Evolutionary conservation across 192 early-diverging fungal genomes (phyloP).

Genomic region (Nowakowskiella sp.): DNA sequence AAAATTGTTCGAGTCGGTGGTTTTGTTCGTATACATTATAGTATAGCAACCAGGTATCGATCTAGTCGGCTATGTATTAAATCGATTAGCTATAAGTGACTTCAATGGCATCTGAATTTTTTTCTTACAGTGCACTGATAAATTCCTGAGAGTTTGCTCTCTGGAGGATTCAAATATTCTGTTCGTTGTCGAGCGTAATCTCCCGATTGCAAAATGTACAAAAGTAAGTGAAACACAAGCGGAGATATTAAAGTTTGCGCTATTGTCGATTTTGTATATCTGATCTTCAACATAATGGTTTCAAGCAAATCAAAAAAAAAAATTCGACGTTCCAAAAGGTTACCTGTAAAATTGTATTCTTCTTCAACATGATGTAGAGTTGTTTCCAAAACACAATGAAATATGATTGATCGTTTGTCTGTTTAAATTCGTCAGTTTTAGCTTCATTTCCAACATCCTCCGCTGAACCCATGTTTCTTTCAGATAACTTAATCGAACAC

Average conservation of each 20-base stretch:
- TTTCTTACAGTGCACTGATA: background rate
- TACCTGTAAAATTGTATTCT: constrained; percentile 63
- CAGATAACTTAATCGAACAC: too few species aligned
- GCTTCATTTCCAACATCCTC: too few species aligned
- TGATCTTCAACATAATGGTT: constrained; percentile 24
- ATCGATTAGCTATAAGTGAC: too few species aligned
- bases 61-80: too few species aligned
- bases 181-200: constrained; percentile 34
- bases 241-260: constrained; percentile 57
- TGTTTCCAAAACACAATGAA: constrained; percentile 35
- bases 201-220: constrained; percentile 50
- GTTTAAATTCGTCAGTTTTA: too few species aligned
- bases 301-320: background rate
- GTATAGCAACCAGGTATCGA: too few species aligned
- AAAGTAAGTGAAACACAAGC: constrained; percentile 56
- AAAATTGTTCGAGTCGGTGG: too few species aligned
- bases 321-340: background rate
- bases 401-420: too few species aligned
- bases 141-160: background rate
- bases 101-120: too few species aligned
- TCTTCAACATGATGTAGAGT: constrained; percentile 56
- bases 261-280: constrained; percentile 54
- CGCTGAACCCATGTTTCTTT: too few species aligned
- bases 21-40: too few species aligned
- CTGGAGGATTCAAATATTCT: constrained; percentile 23